Evolutionary conservation across 1,284 basidiomycete species (phyloP).

Genomic region (Trichosporon asahii): DNA sequence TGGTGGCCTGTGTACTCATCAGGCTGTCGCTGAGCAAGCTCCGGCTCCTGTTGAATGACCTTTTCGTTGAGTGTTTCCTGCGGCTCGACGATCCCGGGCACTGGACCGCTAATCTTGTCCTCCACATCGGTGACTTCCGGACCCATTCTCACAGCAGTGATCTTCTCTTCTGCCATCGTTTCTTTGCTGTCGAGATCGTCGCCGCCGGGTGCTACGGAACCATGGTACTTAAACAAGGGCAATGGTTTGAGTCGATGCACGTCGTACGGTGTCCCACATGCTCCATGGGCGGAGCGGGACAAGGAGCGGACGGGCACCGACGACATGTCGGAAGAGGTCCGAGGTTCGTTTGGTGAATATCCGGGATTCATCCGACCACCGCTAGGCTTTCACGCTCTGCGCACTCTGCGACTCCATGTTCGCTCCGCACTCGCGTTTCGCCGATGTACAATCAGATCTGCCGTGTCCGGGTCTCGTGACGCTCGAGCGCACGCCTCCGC

Average conservation of each 20-base stretch:
- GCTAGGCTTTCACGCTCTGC: not conserved
- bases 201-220: not conserved
- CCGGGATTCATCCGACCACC: not conserved
- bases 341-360: not conserved
- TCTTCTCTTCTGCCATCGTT: not conserved
- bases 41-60: not conserved
- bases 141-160: not conserved
- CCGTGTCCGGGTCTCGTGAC: not conserved
- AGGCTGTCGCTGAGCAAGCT: not conserved
- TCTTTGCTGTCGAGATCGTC: not conserved
- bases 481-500: not conserved
- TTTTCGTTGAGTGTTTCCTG: not conserved
- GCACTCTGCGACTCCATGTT: not conserved
- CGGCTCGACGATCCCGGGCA: not conserved
- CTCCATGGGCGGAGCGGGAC: not conserved
- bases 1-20: conserved; percentile 12
- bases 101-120: not conserved
- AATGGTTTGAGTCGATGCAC: not conserved
- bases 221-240: not conserved
- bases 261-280: not conserved
- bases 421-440: not conserved
- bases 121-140: not conserved
- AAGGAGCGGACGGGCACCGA: not conserved
- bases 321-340: not conserved
- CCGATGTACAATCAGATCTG: not conserved